phyloP scores from a whole-genome alignment of 352 stramenopile genomes.

The Albugo laibachii region DNA sequence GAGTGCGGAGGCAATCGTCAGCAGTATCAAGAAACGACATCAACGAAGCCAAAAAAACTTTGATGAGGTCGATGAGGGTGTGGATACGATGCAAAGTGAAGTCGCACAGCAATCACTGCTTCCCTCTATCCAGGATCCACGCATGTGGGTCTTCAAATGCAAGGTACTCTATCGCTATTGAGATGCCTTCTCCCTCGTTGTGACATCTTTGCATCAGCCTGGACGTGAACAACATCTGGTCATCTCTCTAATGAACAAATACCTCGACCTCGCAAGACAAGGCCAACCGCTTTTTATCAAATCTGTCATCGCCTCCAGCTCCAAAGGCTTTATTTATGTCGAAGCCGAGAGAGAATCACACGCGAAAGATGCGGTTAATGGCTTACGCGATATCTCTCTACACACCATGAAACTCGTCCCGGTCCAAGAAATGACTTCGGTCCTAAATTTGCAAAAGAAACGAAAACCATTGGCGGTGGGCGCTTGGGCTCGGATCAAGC shows the following conservation, averaged over 20 bases:
- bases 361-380: conserved; percentile 67
- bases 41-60: conserved; percentile 71
- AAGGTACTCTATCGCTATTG: too few relatives aligned
- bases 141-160: conserved; percentile 84
- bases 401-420: conserved; percentile 81
- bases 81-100: conserved; percentile 65
- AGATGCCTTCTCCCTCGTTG: background rate
- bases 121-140: conserved; percentile 74
- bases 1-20: conserved; percentile 68
- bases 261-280: conserved; percentile 65
- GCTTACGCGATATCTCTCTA: conserved; percentile 63
- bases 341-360: conserved; percentile 73
- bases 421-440: conserved; percentile 79
- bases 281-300: conserved; percentile 72
- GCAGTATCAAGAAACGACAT: conserved; percentile 76
- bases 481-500: conserved; percentile 72
- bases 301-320: conserved; percentile 71
- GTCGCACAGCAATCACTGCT: conserved; percentile 75
- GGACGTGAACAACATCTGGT: conserved; percentile 74
- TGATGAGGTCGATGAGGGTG: conserved; percentile 66
- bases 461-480: conserved; percentile 60
- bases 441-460: conserved; percentile 73
- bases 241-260: conserved; percentile 81
- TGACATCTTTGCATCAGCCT: conserved; percentile 10
- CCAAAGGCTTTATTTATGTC: conserved; percentile 81